Percentiles rank a stretch among this genome's conserved stretches.
These are phyloP conservation scores for Kwoniella sp. DNA, from an alignment of 768 basidiomycete genomes.

Conservation along the genomic window DNA sequence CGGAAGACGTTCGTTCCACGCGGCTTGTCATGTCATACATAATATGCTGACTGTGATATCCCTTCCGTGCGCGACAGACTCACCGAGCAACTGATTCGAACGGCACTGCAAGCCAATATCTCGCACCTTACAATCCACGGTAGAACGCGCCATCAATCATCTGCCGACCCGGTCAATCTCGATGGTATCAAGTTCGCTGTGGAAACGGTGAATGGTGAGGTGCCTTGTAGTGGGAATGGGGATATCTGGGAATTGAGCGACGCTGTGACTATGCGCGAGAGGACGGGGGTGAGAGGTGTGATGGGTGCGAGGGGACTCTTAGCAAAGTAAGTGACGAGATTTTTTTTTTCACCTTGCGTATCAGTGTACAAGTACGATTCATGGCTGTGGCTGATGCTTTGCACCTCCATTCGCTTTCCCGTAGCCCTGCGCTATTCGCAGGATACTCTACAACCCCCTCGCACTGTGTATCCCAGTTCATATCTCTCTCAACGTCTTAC, in stretches of 20 bases:
- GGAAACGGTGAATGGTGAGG: conserved; percentile 56
- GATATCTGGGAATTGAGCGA: conserved; percentile 59
- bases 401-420: no score
- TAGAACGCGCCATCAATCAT: conserved; percentile 59
- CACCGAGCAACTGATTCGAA: conserved; percentile 58
- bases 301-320: conserved; percentile 61
- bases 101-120: conserved; percentile 57
- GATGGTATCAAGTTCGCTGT: conserved; percentile 58
- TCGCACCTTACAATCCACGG: conserved; percentile 60
- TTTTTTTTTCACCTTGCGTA: neutral
- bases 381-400: no score
- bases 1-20: no score
- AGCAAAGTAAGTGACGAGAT: conserved; percentile 55
- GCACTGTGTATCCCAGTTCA: conserved; percentile 57
- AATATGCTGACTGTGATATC: no score
- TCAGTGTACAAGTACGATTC: neutral
- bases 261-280: conserved; percentile 53
- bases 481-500: conserved; percentile 54
- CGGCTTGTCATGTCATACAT: no score
- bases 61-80: no score
- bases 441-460: conserved; percentile 57
- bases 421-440: conserved; percentile 57
- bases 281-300: conserved; percentile 58
- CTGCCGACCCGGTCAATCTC: conserved; percentile 58
- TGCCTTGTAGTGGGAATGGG: conserved; percentile 60